Percentiles rank a stretch among this genome's conserved stretches.
These are phyloP conservation scores for Penicillium mononematosum DNA, from an alignment of 495 filamentous ascomycete species.

Conservation along the genomic window DNA sequence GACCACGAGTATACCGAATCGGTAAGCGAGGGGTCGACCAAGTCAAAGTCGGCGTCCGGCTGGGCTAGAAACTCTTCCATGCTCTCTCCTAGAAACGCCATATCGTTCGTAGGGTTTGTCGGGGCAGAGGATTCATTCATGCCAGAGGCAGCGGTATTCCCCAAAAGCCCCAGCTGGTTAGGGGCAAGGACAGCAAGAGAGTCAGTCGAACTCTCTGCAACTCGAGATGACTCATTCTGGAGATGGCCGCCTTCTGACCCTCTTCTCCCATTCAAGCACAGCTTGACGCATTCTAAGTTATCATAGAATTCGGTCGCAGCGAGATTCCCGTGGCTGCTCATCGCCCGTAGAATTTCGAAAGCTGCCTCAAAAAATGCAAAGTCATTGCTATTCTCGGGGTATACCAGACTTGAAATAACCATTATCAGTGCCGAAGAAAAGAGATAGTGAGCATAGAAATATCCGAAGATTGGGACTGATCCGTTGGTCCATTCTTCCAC, in stretches of 20 bases:
- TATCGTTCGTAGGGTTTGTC: constrained; percentile 20
- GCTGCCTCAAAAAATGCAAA: constrained; percentile 29
- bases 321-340: constrained; percentile 34
- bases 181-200: neutral
- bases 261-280: constrained; percentile 13
- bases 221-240: neutral
- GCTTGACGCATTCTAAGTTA: constrained; percentile 26
- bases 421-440: constrained; percentile 34
- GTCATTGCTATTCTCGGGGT: constrained; percentile 21
- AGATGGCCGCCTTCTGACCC: neutral
- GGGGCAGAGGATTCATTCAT: neutral
- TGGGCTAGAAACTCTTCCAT: constrained; percentile 35
- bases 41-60: constrained; percentile 22
- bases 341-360: constrained; percentile 27
- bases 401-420: constrained; percentile 32
- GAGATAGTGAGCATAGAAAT: constrained; percentile 38
- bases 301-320: constrained; percentile 35
- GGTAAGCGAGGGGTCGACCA: constrained; percentile 20
- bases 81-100: constrained; percentile 30
- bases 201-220: constrained; percentile 1
- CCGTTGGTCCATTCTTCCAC: constrained; percentile 38
- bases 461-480: constrained; percentile 33
- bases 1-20: constrained; percentile 26
- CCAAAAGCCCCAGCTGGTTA: neutral
- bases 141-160: neutral